phyloP scores from a whole-genome alignment of 108 stramenopile species.

The Schizochytrium sp. region DNA sequence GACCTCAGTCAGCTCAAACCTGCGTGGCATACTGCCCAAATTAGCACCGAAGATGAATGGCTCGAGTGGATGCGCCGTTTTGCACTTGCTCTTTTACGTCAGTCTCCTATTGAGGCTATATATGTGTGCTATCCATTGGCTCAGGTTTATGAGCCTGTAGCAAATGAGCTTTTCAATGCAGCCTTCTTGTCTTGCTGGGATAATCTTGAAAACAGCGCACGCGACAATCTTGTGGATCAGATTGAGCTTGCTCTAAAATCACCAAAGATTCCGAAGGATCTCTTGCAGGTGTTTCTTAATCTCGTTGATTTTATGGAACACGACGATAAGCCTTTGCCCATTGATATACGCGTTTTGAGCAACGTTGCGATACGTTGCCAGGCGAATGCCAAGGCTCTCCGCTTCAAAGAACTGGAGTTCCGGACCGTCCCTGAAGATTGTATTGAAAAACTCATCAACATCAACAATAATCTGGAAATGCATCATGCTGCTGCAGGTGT shows the following conservation, averaged over 20 bases:
- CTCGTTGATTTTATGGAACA: conserved; percentile 98
- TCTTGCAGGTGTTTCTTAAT: conserved; percentile 92
- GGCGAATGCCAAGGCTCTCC: conserved; percentile 94
- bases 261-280: conserved; percentile 81
- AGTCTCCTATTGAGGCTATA: conserved; percentile 90
- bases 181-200: conserved; percentile 97
- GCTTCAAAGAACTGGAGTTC: conserved; percentile 91
- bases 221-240: conserved; percentile 82
- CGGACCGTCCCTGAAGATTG: conserved; percentile 55
- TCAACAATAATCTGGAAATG: conserved; percentile 95
- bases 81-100: conserved; percentile 88
- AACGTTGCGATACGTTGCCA: conserved; percentile 93
- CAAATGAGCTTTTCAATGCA: conserved; percentile 93
- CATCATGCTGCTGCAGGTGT: conserved; percentile 95
- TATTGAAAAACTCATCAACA: conserved; percentile 92
- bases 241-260: conserved; percentile 87
- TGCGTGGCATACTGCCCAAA: conserved; percentile 92
- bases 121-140: conserved; percentile 88
- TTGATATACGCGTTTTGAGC: conserved; percentile 89
- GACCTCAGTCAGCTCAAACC: conserved; percentile 82
- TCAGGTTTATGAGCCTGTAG: conserved; percentile 91
- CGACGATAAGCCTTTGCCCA: conserved; percentile 89
- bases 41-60: conserved; percentile 94
- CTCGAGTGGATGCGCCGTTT: conserved; percentile 95
- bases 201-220: conserved; percentile 82